phyloP scores from a whole-genome alignment of 2,329 filamentous ascomycete genomes.

The Epichloe glyceriae region DNA sequence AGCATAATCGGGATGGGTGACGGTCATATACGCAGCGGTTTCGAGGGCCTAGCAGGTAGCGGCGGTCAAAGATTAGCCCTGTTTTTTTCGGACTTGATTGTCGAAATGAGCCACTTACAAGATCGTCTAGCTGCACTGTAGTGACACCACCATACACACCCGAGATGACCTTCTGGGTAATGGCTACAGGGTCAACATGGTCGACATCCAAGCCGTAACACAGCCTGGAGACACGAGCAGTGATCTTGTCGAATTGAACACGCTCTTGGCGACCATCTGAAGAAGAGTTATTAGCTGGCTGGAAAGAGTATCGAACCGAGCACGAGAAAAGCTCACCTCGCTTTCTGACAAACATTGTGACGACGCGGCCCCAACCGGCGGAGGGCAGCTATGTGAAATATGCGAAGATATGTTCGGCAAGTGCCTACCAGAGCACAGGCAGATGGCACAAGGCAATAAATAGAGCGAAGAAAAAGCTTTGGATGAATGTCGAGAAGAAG shows the following conservation, averaged over 20 bases:
- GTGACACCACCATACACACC: slow-evolving; percentile 98
- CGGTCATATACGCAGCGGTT: slow-evolving; percentile 99
- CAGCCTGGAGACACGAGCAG: slow-evolving; percentile 88
- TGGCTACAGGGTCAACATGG: slow-evolving; percentile 94
- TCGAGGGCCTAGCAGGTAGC: slow-evolving; percentile 63
- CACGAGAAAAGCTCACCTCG: slow-evolving; percentile 34
- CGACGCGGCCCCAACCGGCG: slow-evolving; percentile 10
- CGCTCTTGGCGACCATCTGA: slow-evolving; percentile 98
- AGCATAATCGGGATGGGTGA: slow-evolving; percentile 97
- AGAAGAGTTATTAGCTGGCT: slow-evolving; percentile 15
- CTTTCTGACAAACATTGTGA: slow-evolving; percentile 50
- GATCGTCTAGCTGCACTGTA: slow-evolving; percentile 88
- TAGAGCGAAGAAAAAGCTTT: slow-evolving; percentile 1
- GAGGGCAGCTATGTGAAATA: slow-evolving; percentile 12
- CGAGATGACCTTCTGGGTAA: slow-evolving; percentile 98
- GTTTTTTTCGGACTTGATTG: not conserved
- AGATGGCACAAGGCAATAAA: slow-evolving; percentile 7
- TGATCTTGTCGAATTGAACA: slow-evolving; percentile 99
- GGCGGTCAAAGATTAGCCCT: not conserved
- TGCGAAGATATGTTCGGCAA: slow-evolving; percentile 13
- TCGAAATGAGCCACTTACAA: slow-evolving; percentile 49
- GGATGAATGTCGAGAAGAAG: not conserved
- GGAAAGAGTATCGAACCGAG: not conserved
- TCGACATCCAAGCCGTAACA: slow-evolving; percentile 93
- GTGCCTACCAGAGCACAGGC: slow-evolving; percentile 13